These are phyloP conservation scores for Penicillium corylophilum DNA, from an alignment of 2,329 filamentous ascomycete species.

Conservation along the genomic window DNA sequence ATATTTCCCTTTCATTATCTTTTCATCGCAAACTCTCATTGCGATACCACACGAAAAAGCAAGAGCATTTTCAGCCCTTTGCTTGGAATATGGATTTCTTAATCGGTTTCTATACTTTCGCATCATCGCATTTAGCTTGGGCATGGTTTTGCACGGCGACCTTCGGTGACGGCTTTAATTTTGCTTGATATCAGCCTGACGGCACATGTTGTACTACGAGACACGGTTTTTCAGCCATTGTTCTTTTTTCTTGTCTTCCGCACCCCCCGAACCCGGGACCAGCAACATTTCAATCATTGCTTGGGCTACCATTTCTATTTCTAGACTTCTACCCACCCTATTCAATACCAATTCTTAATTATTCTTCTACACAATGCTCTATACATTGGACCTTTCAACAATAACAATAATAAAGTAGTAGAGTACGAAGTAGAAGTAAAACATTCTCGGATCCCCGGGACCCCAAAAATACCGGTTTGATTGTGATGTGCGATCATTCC, in stretches of 20 bases:
- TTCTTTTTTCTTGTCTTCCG: neutral
- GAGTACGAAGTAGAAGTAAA: neutral
- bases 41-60: conserved; percentile 3
- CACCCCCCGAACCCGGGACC: neutral
- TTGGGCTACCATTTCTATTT: neutral
- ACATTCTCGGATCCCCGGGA: no score
- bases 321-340: neutral
- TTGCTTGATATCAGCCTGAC: conserved; percentile 1
- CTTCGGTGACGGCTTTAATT: conserved; percentile 9
- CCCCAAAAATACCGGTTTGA: conserved; percentile 16
- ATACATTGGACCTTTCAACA: no score
- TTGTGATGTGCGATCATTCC: conserved; percentile 27
- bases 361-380: neutral
- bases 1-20: conserved; percentile 1
- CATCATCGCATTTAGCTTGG: conserved; percentile 12
- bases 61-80: neutral
- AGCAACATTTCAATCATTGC: conserved; percentile 2
- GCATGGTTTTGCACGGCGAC: conserved; percentile 15
- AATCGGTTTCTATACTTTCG: conserved; percentile 1
- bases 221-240: conserved; percentile 10
- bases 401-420: no score
- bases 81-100: neutral
- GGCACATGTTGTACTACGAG: conserved; percentile 12
- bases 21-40: conserved; percentile 1
- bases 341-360: neutral